A percentile compares a stretch with the other conserved stretches of the same genome.
These are phyloP conservation scores for Fusarium sp. DNA, from an alignment of 2,329 filamentous ascomycete genomes.

Conservation along the genomic window DNA sequence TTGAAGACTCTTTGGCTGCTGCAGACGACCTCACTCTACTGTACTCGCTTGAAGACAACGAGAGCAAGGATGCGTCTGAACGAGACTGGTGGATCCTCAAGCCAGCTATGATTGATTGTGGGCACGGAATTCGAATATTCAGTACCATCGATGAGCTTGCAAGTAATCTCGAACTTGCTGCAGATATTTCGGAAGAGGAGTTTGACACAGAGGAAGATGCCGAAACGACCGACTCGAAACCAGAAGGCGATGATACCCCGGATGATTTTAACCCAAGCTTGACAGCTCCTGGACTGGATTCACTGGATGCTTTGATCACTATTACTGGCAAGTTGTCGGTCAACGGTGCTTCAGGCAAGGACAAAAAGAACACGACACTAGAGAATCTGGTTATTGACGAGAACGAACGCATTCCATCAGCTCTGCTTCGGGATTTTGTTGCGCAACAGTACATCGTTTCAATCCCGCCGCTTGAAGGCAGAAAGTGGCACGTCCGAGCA, in stretches of 20 bases:
- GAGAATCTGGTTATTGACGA: constrained; percentile 51
- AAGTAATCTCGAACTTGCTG: constrained; percentile 55
- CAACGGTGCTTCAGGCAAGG: not conserved
- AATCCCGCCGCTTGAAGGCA: constrained; percentile 51
- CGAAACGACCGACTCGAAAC: not conserved
- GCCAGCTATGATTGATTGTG: constrained; percentile 58
- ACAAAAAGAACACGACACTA: constrained; percentile 1
- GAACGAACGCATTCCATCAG: constrained; percentile 55
- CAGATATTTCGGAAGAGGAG: constrained; percentile 53
- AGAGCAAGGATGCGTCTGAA: constrained; percentile 44
- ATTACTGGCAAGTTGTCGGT: constrained; percentile 45
- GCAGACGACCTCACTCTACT: constrained; percentile 56
- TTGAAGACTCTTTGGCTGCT: constrained; percentile 56
- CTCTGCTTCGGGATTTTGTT: constrained; percentile 57
- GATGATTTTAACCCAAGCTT: constrained; percentile 43
- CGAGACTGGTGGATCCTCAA: constrained; percentile 60
- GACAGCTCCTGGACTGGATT: constrained; percentile 48
- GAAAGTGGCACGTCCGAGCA: constrained; percentile 58
- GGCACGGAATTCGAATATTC: constrained; percentile 58
- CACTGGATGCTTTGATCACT: constrained; percentile 53
- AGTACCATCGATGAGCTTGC: constrained; percentile 57
- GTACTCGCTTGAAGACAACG: constrained; percentile 56
- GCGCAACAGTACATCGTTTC: constrained; percentile 57
- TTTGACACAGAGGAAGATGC: constrained; percentile 30
- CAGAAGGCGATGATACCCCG: not conserved